phyloP scores from a whole-genome alignment of 2,329 filamentous ascomycete species.

The Orbilia oligospora region DNA sequence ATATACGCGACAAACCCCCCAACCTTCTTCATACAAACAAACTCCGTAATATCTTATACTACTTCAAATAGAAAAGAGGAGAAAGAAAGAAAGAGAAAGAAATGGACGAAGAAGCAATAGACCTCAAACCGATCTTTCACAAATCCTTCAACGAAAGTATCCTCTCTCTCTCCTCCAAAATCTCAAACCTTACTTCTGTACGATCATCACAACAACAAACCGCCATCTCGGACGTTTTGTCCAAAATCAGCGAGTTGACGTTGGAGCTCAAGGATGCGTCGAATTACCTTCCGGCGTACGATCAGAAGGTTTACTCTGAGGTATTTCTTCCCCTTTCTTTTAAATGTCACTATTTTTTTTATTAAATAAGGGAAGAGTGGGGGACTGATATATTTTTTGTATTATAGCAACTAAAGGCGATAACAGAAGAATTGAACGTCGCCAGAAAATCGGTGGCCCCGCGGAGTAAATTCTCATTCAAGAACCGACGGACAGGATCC shows the following conservation, averaged over 20 bases:
- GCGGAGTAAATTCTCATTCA: constrained; percentile 49
- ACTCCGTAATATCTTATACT: no score
- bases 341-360: not conserved
- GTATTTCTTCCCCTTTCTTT: constrained; percentile 67
- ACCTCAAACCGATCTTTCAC: constrained; percentile 34
- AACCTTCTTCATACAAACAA: not conserved
- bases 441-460: constrained; percentile 31
- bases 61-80: no score
- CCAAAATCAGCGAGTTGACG: constrained; percentile 83
- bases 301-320: constrained; percentile 87
- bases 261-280: constrained; percentile 87
- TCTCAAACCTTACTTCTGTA: constrained; percentile 76
- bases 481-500: constrained; percentile 1
- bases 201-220: constrained; percentile 80
- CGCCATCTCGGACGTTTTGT: constrained; percentile 83
- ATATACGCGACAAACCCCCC: not conserved
- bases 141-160: constrained; percentile 31
- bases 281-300: constrained; percentile 86
- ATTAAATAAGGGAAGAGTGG: no score
- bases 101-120: constrained; percentile 22
- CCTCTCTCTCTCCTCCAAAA: constrained; percentile 79
- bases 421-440: constrained; percentile 7
- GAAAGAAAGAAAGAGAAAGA: not conserved
- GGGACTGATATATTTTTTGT: no score
- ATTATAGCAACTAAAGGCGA: constrained; percentile 49